These are phyloP conservation scores for Solanum chaucha DNA, from an alignment of 257 asterid genomes.

Conservation along the genomic window DNA sequence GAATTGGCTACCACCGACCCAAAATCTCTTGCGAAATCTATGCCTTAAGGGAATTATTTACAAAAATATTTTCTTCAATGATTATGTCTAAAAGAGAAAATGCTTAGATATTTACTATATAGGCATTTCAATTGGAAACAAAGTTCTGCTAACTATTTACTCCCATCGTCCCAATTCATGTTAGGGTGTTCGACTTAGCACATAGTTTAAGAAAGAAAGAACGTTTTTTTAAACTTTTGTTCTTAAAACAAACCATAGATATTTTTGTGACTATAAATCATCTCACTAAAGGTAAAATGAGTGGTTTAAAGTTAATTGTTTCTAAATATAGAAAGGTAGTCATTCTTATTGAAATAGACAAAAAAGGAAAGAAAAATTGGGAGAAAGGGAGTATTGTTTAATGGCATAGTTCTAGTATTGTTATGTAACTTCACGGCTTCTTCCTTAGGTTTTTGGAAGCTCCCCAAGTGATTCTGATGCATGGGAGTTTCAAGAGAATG, in stretches of 20 bases:
- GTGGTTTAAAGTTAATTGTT: not conserved
- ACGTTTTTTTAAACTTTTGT: not conserved
- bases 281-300: not conserved
- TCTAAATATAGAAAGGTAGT: not conserved
- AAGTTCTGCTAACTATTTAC: not conserved
- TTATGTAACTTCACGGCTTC: not conserved
- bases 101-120: not conserved
- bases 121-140: not conserved
- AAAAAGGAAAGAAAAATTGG: not conserved
- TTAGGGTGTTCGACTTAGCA: not conserved
- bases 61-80: not conserved
- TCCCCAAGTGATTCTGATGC: slow-evolving; percentile 51
- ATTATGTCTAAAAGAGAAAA: not conserved
- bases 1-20: not conserved
- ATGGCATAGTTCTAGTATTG: not conserved
- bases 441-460: slow-evolving; percentile 35
- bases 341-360: not conserved
- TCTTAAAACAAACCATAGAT: not conserved
- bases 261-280: not conserved
- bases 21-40: not conserved
- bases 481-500: slow-evolving; percentile 73
- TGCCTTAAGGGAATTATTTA: not conserved
- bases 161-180: not conserved
- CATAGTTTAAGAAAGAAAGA: not conserved
- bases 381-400: not conserved